These are phyloP conservation scores for Leucogyrophana mollusca DNA, from an alignment of 768 basidiomycete species.

Conservation along the genomic window DNA sequence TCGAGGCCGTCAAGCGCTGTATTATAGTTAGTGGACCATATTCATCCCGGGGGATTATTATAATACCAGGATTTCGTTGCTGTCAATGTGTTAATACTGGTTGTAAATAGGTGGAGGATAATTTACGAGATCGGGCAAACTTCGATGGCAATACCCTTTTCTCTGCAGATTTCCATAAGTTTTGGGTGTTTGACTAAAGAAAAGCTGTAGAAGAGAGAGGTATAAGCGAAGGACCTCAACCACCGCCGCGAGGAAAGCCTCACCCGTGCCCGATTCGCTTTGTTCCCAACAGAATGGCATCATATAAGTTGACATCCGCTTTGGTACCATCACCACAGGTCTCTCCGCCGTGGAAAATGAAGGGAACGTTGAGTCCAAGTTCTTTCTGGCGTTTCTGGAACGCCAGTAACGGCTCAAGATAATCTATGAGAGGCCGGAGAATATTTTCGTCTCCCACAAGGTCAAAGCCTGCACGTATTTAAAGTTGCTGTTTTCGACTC, in stretches of 20 bases:
- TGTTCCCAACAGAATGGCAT: conserved; percentile 75
- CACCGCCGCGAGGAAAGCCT: conserved; percentile 1
- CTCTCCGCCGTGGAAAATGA: conserved; percentile 80
- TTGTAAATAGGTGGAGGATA: background rate
- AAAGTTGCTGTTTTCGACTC: conserved; percentile 1
- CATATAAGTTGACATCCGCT: conserved; percentile 73
- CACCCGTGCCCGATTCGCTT: conserved; percentile 84
- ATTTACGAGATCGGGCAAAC: conserved; percentile 81
- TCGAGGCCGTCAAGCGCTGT: conserved; percentile 73
- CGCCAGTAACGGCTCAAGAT: conserved; percentile 55
- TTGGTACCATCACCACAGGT: conserved; percentile 73
- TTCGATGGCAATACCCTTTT: conserved; percentile 65
- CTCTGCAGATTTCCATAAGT: conserved; percentile 64
- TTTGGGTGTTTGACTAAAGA: conserved; percentile 78
- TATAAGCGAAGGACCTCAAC: background rate
- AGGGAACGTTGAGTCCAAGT: conserved; percentile 64
- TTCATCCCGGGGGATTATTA: too few relatives aligned
- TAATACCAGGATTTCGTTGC: conserved; percentile 78
- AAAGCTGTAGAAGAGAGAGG: conserved; percentile 40
- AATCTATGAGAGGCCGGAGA: conserved; percentile 57
- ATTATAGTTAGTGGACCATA: background rate
- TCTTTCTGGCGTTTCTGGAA: conserved; percentile 60
- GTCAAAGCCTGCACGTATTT: conserved; percentile 59
- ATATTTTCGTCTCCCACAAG: conserved; percentile 76
- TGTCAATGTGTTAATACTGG: too few relatives aligned